phyloP scores from a whole-genome alignment of 495 filamentous ascomycete genomes.

The Staphylotrichum longicolle region DNA sequence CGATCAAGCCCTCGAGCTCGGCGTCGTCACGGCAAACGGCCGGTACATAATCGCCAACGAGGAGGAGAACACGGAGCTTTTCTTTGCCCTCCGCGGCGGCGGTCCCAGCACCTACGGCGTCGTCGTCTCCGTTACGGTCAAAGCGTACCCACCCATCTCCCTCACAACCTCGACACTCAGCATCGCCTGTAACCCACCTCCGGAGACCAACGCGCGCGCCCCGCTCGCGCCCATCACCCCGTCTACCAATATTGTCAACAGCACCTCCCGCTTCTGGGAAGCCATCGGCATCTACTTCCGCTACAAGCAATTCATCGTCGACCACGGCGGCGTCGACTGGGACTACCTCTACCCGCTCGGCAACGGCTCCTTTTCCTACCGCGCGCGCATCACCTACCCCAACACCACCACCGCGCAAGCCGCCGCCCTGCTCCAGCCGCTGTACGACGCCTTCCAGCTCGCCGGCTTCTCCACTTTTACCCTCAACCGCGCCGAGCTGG shows the following conservation, averaged over 20 bases:
- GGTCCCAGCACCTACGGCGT: constrained; percentile 57
- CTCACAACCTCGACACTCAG: constrained; percentile 23
- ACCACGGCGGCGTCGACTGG: no score
- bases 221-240: constrained; percentile 30
- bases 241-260: constrained; percentile 23
- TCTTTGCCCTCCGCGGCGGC: constrained; percentile 61
- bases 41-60: constrained; percentile 52
- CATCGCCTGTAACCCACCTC: constrained; percentile 6
- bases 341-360: constrained; percentile 38
- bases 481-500: constrained; percentile 22
- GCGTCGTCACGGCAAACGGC: constrained; percentile 58
- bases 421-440: constrained; percentile 45
- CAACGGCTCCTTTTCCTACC: constrained; percentile 38
- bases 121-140: constrained; percentile 50
- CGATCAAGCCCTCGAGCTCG: constrained; percentile 52
- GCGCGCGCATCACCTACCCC: constrained; percentile 33
- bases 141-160: constrained; percentile 38
- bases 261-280: constrained; percentile 52
- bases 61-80: constrained; percentile 54
- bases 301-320: constrained; percentile 2
- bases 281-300: constrained; percentile 48
- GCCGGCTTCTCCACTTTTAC: constrained; percentile 24
- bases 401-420: constrained; percentile 31
- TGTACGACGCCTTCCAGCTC: constrained; percentile 37
- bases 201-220: constrained; percentile 7